Percentiles rank a stretch among this genome's conserved stretches.
Evolutionary conservation across 352 stramenopile genomes (phyloP).

Genomic region (Globisporangium uncinulatum): DNA sequence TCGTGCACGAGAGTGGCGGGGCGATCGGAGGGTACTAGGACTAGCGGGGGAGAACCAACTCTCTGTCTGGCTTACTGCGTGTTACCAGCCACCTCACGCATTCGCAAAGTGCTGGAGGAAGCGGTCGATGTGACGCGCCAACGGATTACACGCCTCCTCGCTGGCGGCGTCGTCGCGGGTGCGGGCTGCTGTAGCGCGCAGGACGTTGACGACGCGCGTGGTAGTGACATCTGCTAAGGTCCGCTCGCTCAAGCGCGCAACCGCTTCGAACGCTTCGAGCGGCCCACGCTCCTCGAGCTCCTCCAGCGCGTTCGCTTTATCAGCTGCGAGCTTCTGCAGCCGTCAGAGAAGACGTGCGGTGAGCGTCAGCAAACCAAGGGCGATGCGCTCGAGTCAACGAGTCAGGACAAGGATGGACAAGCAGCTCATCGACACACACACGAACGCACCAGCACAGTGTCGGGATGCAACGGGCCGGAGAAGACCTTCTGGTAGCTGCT

Average conservation of each 20-base stretch:
- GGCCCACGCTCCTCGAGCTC: constrained; percentile 2
- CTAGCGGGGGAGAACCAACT: not conserved
- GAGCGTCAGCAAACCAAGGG: not conserved
- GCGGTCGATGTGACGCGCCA: constrained; percentile 7
- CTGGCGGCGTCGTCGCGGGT: not conserved
- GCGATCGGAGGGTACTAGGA: not conserved
- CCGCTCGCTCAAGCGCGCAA: not conserved
- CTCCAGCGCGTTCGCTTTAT: not conserved
- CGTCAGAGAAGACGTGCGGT: not conserved
- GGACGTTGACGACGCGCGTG: not conserved
- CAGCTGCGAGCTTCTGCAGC: constrained; percentile 1
- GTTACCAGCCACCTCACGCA: not conserved
- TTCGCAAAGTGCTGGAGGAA: constrained; percentile 2
- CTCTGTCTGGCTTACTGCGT: not conserved
- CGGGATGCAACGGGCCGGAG: constrained; percentile 24
- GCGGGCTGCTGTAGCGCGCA: not conserved
- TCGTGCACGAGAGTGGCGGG: constrained; percentile 17
- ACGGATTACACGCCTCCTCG: constrained; percentile 6
- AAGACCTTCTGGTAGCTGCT: constrained; percentile 31
- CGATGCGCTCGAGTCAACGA: not conserved
- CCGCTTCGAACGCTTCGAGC: constrained; percentile 11
- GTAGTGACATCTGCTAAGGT: not conserved
- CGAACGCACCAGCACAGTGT: constrained; percentile 34
- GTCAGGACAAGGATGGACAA: not conserved
- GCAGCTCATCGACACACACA: not conserved